Base-by-base conservation (phyloP, 2,329 filamentous ascomycete genomes). In the Apiospora arundinis region DNA sequence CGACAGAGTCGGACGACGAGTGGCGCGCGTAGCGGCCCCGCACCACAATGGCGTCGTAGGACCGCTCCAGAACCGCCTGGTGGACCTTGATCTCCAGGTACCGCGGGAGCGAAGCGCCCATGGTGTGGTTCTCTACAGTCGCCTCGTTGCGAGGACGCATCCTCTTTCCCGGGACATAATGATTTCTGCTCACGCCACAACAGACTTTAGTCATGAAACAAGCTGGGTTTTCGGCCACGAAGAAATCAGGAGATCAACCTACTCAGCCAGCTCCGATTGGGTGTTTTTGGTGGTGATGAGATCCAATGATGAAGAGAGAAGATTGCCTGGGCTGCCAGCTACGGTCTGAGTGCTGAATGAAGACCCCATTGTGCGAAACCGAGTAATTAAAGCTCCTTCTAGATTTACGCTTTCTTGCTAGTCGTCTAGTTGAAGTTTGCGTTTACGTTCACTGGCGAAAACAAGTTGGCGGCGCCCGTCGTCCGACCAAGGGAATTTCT, bases 31-130 rank as follows among this genome's bases (percentile, higher is more conserved):
- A 73, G 42, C 42, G n/a, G 9, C 73, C 70, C 2, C 68, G 45
- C 8, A 75, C 73, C 0, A 72, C 67, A 18, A 75, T 75, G 48
- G 71, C 71, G 63, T 70, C 48, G 63, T 74, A 75, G 18, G 44
- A 56, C 44, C 45, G 49, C 28, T 71, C 49, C 23, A 75, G 72
- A 11, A 72, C 68, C 5, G 69, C 71, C 63, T 75, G 72, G 65
- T 75, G 74, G 18, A 75, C 72, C 45, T 75, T 75, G 56, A 75
- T 73, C 56, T 74, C 67, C 5, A 75, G 71, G 40, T 75, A 75
- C 16, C 70, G 71, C 5, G 70, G 72, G 1, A 75, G 70, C 9
- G 74, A 75, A 21, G 23, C 40, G 52, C 74, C 74, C 74, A 75
- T 75, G 7, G 74, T 75, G 67, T 75, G 74, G 48, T 71, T 74